Conservation (phyloP, 169 alveolate genomes). For the Miamiensis avidus region DNA sequence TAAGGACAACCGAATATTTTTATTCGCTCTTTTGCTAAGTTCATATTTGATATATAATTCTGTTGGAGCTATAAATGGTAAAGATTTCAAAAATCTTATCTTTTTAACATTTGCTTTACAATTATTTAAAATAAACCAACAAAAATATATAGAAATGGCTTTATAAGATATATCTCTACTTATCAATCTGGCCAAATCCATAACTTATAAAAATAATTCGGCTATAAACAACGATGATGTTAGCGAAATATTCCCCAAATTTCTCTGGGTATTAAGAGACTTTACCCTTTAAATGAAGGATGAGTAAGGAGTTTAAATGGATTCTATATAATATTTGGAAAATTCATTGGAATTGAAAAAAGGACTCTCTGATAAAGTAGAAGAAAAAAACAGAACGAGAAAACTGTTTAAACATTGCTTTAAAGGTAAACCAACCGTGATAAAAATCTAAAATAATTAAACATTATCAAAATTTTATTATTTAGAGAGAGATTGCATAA, state of each 20-base stretch:
- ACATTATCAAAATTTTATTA: no score
- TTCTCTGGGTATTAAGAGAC: constrained; percentile 83
- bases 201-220: neutral
- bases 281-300: constrained; percentile 70
- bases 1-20: constrained; percentile 77
- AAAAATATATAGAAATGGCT: constrained; percentile 45
- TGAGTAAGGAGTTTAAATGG: constrained; percentile 54
- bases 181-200: constrained; percentile 67
- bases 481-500: constrained; percentile 74
- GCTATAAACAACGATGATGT: constrained; percentile 68
- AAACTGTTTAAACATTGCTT: constrained; percentile 71
- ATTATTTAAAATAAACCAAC: no score
- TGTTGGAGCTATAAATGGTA: constrained; percentile 81
- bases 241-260: constrained; percentile 69
- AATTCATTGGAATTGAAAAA: constrained; percentile 63
- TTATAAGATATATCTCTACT: constrained; percentile 51
- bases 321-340: constrained; percentile 77
- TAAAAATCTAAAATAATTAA: no score
- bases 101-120: no score
- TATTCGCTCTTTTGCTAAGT: constrained; percentile 69
- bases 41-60: constrained; percentile 74
- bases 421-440: constrained; percentile 2
- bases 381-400: constrained; percentile 77
- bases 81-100: constrained; percentile 56
- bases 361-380: constrained; percentile 64